These are phyloP conservation scores for Ceratocystis harringtonii DNA, from an alignment of 2,329 filamentous ascomycete species.

Conservation along the genomic window DNA sequence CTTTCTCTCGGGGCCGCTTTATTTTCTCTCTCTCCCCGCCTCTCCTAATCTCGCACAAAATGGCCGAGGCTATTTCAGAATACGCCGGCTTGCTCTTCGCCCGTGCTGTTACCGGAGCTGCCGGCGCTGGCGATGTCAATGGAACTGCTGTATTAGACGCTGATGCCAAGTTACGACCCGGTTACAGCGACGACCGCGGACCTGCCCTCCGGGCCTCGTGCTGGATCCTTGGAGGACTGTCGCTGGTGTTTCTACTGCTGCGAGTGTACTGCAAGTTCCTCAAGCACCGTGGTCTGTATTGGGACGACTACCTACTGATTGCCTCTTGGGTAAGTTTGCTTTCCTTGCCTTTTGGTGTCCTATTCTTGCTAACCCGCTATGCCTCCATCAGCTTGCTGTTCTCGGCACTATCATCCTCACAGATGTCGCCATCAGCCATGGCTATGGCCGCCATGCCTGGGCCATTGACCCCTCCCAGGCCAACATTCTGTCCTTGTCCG, in stretches of 20 bases:
- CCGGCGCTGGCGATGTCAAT: constrained; percentile 14
- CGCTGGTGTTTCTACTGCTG: constrained; percentile 20
- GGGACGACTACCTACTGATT: constrained; percentile 27
- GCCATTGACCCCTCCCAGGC: constrained; percentile 11
- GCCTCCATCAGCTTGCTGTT: not conserved
- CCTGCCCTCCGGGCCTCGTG: constrained; percentile 9
- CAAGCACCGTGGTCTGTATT: constrained; percentile 26
- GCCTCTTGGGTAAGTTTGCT: constrained; percentile 20
- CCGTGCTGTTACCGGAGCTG: constrained; percentile 12
- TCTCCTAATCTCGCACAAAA: not conserved
- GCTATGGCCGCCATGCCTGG: constrained; percentile 19
- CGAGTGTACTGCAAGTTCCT: constrained; percentile 27
- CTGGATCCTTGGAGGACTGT: constrained; percentile 16
- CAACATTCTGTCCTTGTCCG: constrained; percentile 9
- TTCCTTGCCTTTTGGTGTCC: not conserved
- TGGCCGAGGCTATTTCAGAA: not conserved
- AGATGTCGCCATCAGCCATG: constrained; percentile 17
- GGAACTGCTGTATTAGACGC: not conserved
- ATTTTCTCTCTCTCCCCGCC: not conserved
- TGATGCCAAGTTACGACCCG: constrained; percentile 1
- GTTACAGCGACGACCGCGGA: constrained; percentile 11
- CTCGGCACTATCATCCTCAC: constrained; percentile 17
- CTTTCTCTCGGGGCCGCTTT: not conserved
- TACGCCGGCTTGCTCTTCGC: not conserved
- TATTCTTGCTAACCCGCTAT: not conserved